phyloP scores from a whole-genome alignment of 176 grass and related monocot species.

The Eleusine coracana region DNA sequence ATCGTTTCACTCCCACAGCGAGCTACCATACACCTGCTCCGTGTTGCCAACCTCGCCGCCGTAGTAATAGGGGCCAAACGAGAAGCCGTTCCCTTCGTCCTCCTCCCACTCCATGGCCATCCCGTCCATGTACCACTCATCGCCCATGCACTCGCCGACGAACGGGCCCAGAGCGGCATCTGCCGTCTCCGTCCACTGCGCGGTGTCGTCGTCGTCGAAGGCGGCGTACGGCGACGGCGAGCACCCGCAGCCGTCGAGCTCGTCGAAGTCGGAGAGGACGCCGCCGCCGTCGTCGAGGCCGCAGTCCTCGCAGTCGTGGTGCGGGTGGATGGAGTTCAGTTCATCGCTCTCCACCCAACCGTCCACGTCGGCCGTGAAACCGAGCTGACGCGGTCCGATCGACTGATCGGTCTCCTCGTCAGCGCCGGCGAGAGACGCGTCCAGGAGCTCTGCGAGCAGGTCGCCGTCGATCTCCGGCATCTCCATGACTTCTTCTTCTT shows the following conservation, averaged over 20 bases:
- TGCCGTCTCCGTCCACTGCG: slow-evolving; percentile 48
- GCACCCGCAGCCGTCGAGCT: slow-evolving; percentile 33
- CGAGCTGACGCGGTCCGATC: slow-evolving; percentile 15
- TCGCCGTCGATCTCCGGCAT: slow-evolving; percentile 47
- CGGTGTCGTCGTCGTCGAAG: slow-evolving; percentile 28
- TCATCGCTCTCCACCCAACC: not conserved
- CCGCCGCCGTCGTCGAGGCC: slow-evolving; percentile 55
- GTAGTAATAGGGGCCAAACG: slow-evolving; percentile 25
- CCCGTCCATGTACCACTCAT: slow-evolving; percentile 59
- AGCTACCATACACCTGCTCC: slow-evolving; percentile 40
- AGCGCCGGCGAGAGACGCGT: slow-evolving; percentile 17
- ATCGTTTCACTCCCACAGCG: slow-evolving; percentile 48
- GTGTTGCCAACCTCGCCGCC: slow-evolving; percentile 27
- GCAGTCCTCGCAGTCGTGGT: slow-evolving; percentile 72
- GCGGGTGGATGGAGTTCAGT: slow-evolving; percentile 35
- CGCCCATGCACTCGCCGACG: slow-evolving; percentile 35
- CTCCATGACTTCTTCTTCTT: slow-evolving; percentile 32
- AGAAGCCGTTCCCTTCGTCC: slow-evolving; percentile 25
- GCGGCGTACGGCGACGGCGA: slow-evolving; percentile 22
- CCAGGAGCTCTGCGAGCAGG: slow-evolving; percentile 57
- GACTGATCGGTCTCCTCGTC: not conserved
- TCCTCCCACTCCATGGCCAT: slow-evolving; percentile 44
- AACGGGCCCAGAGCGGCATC: slow-evolving; percentile 9
- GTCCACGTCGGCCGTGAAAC: slow-evolving; percentile 19
- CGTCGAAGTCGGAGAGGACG: slow-evolving; percentile 48